phyloP scores from a whole-genome alignment of 2,329 filamentous ascomycete species.

The Botrytis squamosa region DNA sequence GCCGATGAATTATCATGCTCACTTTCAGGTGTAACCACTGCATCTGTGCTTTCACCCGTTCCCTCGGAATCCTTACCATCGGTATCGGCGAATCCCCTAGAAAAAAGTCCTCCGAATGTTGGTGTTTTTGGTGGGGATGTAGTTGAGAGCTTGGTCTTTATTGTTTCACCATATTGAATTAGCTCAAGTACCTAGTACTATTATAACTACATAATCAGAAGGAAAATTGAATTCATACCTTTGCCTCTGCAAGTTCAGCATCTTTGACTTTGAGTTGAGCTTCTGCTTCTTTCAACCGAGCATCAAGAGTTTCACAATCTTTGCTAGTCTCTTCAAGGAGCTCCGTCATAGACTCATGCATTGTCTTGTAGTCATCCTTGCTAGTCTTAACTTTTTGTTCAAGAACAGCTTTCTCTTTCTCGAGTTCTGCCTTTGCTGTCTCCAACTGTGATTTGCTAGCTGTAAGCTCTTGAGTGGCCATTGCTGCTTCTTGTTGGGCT shows the following conservation, averaged over 20 bases:
- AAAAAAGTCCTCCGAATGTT: conserved; percentile 46
- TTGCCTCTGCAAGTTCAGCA: conserved; percentile 60
- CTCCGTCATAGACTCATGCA: conserved; percentile 61
- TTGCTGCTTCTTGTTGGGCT: conserved; percentile 39
- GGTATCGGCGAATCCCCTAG: conserved; percentile 52
- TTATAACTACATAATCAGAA: conserved; percentile 1
- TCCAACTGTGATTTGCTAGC: conserved; percentile 41
- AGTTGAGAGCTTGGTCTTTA: conserved; percentile 37
- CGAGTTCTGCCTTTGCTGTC: conserved; percentile 52
- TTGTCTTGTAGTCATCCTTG: conserved; percentile 55
- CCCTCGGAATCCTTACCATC: conserved; percentile 38
- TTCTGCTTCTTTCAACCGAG: conserved; percentile 44
- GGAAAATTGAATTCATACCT: conserved; percentile 43
- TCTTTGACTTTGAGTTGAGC: conserved; percentile 52
- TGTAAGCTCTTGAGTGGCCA: conserved; percentile 44
- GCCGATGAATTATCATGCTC: conserved; percentile 61
- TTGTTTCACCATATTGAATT: conserved; percentile 41
- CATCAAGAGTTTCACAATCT: conserved; percentile 41
- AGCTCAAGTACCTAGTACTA: conserved; percentile 13
- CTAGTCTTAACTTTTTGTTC: conserved; percentile 52
- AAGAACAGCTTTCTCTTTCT: conserved; percentile 51
- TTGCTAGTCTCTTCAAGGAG: conserved; percentile 56
- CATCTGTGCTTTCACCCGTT: conserved; percentile 26
- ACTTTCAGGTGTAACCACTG: conserved; percentile 52
- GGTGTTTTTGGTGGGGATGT: conserved; percentile 43